These are phyloP conservation scores for Epichloe gansuensis DNA, from an alignment of 2,329 filamentous ascomycete genomes.

Conservation along the genomic window DNA sequence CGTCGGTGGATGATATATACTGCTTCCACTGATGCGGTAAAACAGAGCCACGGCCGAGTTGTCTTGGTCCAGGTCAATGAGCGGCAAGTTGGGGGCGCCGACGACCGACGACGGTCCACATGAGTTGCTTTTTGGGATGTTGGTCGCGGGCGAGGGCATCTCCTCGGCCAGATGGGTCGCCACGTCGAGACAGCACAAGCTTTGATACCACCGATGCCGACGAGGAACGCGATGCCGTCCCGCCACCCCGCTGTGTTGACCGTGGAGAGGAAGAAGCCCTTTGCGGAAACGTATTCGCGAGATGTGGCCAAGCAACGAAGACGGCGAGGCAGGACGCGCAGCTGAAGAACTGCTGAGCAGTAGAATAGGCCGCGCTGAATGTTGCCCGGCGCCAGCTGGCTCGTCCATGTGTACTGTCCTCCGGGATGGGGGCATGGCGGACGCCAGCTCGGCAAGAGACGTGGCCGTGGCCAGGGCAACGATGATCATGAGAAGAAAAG, in stretches of 20 bases:
- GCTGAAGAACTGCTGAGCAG: constrained; percentile 14
- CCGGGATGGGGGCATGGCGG: constrained; percentile 18
- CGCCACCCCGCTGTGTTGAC: constrained; percentile 15
- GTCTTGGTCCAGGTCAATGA: constrained; percentile 10
- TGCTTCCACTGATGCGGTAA: constrained; percentile 13
- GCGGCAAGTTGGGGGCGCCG: constrained; percentile 12
- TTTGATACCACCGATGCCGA: constrained; percentile 18
- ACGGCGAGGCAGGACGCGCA: constrained; percentile 12
- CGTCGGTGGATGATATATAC: not conserved
- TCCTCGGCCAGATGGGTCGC: constrained; percentile 18
- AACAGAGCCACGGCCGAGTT: constrained; percentile 13
- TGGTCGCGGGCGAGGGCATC: constrained; percentile 14
- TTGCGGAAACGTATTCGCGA: constrained; percentile 6
- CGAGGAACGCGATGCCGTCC: constrained; percentile 17
- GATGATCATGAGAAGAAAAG: constrained; percentile 13
- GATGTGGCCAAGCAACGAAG: constrained; percentile 17
- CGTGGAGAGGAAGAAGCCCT: constrained; percentile 12
- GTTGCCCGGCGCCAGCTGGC: constrained; percentile 10
- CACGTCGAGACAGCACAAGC: constrained; percentile 18
- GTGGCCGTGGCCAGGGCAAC: constrained; percentile 15
- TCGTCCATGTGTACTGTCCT: constrained; percentile 18
- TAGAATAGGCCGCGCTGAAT: constrained; percentile 13
- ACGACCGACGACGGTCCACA: constrained; percentile 12
- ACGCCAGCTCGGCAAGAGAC: constrained; percentile 17
- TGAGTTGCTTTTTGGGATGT: constrained; percentile 8